These are phyloP conservation scores for Hypomontagnella submonticulosa DNA, from an alignment of 495 filamentous ascomycete species.

Conservation along the genomic window DNA sequence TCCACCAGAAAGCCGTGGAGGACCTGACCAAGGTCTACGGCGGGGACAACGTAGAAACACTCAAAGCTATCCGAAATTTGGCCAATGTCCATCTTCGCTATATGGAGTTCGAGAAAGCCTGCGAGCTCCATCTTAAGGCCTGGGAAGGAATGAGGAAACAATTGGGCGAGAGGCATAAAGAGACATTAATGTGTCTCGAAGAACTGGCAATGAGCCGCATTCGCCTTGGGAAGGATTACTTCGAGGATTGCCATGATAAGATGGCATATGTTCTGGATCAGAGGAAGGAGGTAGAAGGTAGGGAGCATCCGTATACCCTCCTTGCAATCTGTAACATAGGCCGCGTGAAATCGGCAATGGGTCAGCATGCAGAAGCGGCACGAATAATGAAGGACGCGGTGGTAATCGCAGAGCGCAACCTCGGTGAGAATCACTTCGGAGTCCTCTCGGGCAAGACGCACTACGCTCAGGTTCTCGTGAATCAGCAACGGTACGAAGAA, in stretches of 20 bases:
- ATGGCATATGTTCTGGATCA: conserved; percentile 43
- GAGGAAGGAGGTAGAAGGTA: conserved; percentile 48
- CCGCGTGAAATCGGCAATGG: conserved; percentile 42
- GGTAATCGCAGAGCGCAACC: conserved; percentile 48
- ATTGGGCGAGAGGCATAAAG: conserved; percentile 46
- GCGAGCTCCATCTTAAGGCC: conserved; percentile 38
- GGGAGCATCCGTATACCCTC: conserved; percentile 53
- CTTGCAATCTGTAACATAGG: conserved; percentile 47
- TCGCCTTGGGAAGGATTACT: conserved; percentile 17
- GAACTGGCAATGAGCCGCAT: conserved; percentile 36
- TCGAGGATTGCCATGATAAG: conserved; percentile 17
- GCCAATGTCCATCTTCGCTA: conserved; percentile 31
- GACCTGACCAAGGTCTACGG: conserved; percentile 38
- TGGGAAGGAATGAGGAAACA: conserved; percentile 47
- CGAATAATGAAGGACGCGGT: conserved; percentile 37
- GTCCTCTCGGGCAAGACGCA: conserved; percentile 42
- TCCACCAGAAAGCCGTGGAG: conserved; percentile 45
- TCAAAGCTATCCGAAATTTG: conserved; percentile 47
- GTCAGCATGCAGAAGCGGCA: conserved; percentile 47
- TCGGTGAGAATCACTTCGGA: conserved; percentile 52
- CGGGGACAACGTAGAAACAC: conserved; percentile 40
- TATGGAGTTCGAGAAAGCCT: conserved; percentile 39
- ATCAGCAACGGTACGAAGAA: conserved; percentile 37
- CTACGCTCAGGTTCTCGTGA: conserved; percentile 39
- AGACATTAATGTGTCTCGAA: conserved; percentile 49